Conservation (phyloP, 2,329 filamentous ascomycete genomes). For the Berkeleyomyces rouxiae region DNA sequence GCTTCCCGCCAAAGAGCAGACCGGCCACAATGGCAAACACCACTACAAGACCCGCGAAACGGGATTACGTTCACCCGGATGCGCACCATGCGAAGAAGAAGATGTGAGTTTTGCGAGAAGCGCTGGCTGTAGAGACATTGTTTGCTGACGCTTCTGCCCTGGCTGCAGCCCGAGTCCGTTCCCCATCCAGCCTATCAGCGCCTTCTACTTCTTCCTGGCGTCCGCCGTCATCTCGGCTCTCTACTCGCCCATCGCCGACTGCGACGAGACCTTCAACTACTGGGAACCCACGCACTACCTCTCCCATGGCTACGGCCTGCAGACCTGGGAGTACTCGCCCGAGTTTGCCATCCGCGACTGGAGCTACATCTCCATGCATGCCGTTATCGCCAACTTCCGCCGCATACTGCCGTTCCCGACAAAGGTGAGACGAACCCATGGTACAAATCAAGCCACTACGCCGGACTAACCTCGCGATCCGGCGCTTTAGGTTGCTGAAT, state of each 20-base stretch:
- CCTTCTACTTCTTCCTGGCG: constrained; percentile 64
- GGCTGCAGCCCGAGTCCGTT: constrained; percentile 13
- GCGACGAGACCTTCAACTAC: constrained; percentile 98
- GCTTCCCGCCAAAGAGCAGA: neutral
- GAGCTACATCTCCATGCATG: constrained; percentile 74
- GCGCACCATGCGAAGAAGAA: constrained; percentile 34
- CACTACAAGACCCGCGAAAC: constrained; percentile 18
- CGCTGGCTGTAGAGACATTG: too few relatives aligned
- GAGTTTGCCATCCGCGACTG: constrained; percentile 90
- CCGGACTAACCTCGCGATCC: neutral
- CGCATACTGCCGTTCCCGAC: constrained; percentile 44
- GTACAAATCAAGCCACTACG: neutral
- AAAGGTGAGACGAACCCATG: constrained; percentile 29
- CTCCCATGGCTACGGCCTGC: constrained; percentile 76
- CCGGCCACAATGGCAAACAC: neutral
- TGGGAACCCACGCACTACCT: constrained; percentile 96
- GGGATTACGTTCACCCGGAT: constrained; percentile 31
- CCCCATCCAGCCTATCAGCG: constrained; percentile 52
- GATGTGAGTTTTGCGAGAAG: constrained; percentile 23
- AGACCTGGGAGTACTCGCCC: constrained; percentile 98
- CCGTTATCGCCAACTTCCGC: constrained; percentile 49
- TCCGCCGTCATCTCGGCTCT: constrained; percentile 61
- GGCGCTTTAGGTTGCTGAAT: constrained; percentile 43
- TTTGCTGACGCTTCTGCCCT: neutral
- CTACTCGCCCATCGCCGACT: constrained; percentile 88